A percentile compares a stretch with the other conserved stretches of the same genome.
phyloP scores from a whole-genome alignment of 2,329 filamentous ascomycete genomes.

The Paecilomyces sp. region DNA sequence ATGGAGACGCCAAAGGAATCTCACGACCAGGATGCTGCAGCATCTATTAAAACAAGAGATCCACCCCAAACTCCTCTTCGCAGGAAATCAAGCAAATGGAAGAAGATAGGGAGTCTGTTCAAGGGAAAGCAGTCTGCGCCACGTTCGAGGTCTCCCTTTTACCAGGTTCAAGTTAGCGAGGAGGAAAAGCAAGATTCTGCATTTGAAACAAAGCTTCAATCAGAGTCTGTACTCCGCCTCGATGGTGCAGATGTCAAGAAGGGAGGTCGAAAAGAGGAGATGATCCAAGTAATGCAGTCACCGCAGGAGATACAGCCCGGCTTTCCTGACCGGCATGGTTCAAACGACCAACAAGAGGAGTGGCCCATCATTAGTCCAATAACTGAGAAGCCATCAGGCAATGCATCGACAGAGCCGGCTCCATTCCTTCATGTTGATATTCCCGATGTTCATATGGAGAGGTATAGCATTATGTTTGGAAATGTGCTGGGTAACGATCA shows the following conservation, averaged over 20 bases:
- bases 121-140: constrained; percentile 25
- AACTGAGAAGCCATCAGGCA: background rate
- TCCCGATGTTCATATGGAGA: constrained; percentile 70
- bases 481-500: constrained; percentile 53
- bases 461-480: constrained; percentile 92
- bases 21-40: background rate
- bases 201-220: constrained; percentile 7
- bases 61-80: constrained; percentile 11
- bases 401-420: background rate
- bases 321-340: constrained; percentile 3
- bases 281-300: background rate
- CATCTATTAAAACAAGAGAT: background rate
- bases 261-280: background rate
- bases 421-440: constrained; percentile 68
- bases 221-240: background rate
- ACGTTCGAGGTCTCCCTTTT: constrained; percentile 17
- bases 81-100: constrained; percentile 39
- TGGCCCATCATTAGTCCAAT: background rate
- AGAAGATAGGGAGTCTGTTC: constrained; percentile 39
- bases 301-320: constrained; percentile 11
- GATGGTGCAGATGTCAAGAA: background rate
- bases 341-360: constrained; percentile 5
- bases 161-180: constrained; percentile 18
- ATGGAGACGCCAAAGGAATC: constrained; percentile 9
- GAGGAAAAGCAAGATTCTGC: constrained; percentile 13